A percentile compares a stretch with the other conserved stretches of the same genome.
phyloP scores from a whole-genome alignment of 805 yeast genomes.

The Myxozyma melibiosi region DNA sequence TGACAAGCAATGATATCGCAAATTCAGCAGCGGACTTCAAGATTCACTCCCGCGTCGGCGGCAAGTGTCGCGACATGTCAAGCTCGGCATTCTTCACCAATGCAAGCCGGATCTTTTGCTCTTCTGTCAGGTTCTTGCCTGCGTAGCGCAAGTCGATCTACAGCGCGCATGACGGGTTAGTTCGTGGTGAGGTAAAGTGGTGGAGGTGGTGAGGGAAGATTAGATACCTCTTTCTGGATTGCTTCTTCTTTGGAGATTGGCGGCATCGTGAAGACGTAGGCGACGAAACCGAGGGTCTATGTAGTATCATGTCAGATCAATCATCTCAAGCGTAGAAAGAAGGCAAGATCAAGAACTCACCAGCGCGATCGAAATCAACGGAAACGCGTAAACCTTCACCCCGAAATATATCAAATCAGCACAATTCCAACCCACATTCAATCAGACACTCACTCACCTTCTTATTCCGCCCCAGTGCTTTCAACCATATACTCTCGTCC shows the following conservation, averaged over 20 bases:
- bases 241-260: background rate
- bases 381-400: background rate
- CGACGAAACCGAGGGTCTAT: background rate
- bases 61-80: too few species aligned
- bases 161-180: too few species aligned
- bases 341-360: background rate
- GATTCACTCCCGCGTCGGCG: too few species aligned
- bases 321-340: background rate
- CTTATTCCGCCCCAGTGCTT: conserved; percentile 14
- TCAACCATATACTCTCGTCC: conserved; percentile 9
- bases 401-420: too few species aligned
- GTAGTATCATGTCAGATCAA: background rate
- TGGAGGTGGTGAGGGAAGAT: background rate
- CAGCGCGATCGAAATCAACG: background rate
- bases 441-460: background rate
- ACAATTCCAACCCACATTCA: background rate
- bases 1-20: too few species aligned
- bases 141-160: too few species aligned
- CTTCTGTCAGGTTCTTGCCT: background rate
- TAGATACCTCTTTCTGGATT: background rate
- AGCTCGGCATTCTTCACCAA: background rate
- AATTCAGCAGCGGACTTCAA: too few species aligned
- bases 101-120: background rate
- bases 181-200: too few species aligned
- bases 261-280: background rate